Evolutionary conservation across 768 basidiomycete genomes (phyloP), one percentile per base, ranked within the genome.

Genomic region (Trametes cubensis): DNA sequence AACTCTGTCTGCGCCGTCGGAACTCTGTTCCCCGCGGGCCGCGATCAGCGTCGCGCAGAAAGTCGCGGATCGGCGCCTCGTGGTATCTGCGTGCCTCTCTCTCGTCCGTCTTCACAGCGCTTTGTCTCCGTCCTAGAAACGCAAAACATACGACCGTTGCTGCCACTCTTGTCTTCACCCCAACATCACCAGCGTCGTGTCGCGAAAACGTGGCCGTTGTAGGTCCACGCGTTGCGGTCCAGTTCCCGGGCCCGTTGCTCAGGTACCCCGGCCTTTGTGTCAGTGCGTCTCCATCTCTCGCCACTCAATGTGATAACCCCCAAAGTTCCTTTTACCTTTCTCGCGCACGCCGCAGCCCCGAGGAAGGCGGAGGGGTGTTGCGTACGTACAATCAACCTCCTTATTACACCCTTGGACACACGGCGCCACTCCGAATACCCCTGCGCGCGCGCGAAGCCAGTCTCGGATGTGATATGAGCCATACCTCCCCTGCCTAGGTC

Each of bases 321-420:
- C 21, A 25, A 58, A 44, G 21, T 18, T 55, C 44, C 60, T 44
- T 48, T 30, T 26, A 30, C 52, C 41, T 40, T 39, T 39, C 25
- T 4, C 13, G 30, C 25, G 30, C 28, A 8, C 47, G 23, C 13
- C 34, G 23, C n/a, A 46, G 46, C 21, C 39, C 55, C 61, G 55
- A 25, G 20, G 52, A 42, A 44, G 25, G 51, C 62, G 56, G 62
- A 11, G 10, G 49, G 56, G 62, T 51, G 52, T 47, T 13, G 40
- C 26, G 57, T 59, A 63, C 62, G 62, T 63, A 63, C 62, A 38
- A 20, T 15, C 38, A 11, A 34, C 10, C 34, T 11, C 5, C 34
- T 2, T 34, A 34, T 34, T 11, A 10, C 34, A 6, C 34, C 34
- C 6, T 34, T 34, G 34, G 34, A 11, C 5, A 34, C 10, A 34